phyloP scores from a whole-genome alignment of 2,329 filamentous ascomycete genomes.

The Chaetomium olivaceum region DNA sequence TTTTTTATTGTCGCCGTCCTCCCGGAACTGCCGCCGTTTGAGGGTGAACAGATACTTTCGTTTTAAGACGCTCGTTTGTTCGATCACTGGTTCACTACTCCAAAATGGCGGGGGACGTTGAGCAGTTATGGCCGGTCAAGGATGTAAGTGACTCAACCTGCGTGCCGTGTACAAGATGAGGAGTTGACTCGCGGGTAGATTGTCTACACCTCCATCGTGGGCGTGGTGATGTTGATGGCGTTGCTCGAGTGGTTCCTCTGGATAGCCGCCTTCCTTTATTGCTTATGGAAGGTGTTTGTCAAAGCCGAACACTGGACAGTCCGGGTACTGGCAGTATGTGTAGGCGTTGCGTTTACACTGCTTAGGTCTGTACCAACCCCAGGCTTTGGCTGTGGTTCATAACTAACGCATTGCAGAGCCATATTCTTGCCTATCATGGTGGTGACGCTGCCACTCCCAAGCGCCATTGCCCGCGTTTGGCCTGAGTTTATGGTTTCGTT shows the following conservation, averaged over 20 bases:
- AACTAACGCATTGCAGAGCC: conserved; percentile 43
- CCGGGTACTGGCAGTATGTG: conserved; percentile 71
- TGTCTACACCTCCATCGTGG: conserved; percentile 79
- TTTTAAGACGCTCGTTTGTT: not conserved
- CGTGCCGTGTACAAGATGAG: not conserved
- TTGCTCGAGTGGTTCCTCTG: conserved; percentile 92
- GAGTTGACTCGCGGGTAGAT: conserved; percentile 56
- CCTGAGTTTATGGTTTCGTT: conserved; percentile 66
- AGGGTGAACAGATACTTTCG: not conserved
- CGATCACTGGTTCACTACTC: conserved; percentile 23
- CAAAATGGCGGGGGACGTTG: conserved; percentile 46
- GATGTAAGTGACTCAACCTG: conserved; percentile 41
- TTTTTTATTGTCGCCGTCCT: not conserved
- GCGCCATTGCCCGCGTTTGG: conserved; percentile 70
- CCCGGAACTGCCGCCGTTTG: not conserved
- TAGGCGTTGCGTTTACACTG: conserved; percentile 71
- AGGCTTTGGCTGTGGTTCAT: too few relatives aligned
- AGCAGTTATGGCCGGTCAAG: conserved; percentile 52
- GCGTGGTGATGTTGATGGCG: conserved; percentile 78
- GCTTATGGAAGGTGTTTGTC: conserved; percentile 79
- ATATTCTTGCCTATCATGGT: conserved; percentile 94
- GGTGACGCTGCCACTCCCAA: conserved; percentile 82
- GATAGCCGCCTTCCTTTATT: conserved; percentile 92
- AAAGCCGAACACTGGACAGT: conserved; percentile 91
- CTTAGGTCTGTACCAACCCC: conserved; percentile 60